Evolutionary conservation across 129 eudicot genomes (phyloP).

Genomic region (Solidago caesia): DNA sequence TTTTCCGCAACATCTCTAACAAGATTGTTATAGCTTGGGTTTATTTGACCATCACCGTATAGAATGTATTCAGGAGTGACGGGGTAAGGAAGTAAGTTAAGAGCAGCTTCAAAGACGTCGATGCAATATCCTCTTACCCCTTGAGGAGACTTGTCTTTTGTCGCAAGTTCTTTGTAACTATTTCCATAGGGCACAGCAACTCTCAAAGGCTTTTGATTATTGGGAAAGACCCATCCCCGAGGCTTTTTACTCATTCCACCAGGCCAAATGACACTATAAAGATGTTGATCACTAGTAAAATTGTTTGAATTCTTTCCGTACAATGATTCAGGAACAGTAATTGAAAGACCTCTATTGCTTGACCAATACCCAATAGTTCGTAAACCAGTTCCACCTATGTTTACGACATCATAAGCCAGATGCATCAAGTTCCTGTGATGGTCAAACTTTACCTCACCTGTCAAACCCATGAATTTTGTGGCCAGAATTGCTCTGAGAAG

Average conservation of each 20-base stretch:
- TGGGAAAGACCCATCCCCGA: conserved; percentile 85
- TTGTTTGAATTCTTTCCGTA: conserved; percentile 43
- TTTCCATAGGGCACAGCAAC: conserved; percentile 75
- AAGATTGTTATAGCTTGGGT: conserved; percentile 54
- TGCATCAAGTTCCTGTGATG: conserved; percentile 51
- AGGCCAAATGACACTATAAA: conserved; percentile 74
- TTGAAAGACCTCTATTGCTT: conserved; percentile 59
- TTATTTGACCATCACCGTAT: conserved; percentile 69
- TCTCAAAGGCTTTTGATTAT: conserved; percentile 61
- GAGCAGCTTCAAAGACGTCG: conserved; percentile 89
- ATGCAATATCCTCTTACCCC: conserved; percentile 83
- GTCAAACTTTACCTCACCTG: conserved; percentile 63
- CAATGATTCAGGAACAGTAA: conserved; percentile 51
- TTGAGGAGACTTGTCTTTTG: conserved; percentile 52
- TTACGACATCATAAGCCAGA: conserved; percentile 66
- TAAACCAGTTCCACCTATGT: conserved; percentile 62
- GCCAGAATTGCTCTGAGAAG: conserved; percentile 45
- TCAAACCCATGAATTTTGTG: conserved; percentile 55
- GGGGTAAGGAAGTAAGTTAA: conserved; percentile 66
- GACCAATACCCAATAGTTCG: conserved; percentile 78
- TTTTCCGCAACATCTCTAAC: conserved; percentile 59
- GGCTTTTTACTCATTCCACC: conserved; percentile 61
- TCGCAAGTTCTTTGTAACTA: conserved; percentile 52
- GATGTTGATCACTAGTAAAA: conserved; percentile 39
- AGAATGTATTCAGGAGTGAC: conserved; percentile 57